These are phyloP conservation scores for Annona squamosa DNA, from an alignment of 164 flowering plant species.

Conservation along the genomic window DNA sequence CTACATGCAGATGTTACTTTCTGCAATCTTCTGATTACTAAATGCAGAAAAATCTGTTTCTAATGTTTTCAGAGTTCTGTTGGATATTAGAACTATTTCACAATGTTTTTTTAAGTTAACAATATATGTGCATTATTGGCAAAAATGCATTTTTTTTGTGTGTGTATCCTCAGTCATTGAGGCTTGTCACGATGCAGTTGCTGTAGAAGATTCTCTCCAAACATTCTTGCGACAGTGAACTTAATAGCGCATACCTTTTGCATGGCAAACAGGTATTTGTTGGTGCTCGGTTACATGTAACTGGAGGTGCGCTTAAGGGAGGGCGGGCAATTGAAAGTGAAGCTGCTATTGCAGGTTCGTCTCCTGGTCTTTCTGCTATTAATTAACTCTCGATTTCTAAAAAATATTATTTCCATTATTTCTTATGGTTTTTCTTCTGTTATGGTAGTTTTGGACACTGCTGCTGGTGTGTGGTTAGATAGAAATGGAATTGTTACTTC, in stretches of 20 bases:
- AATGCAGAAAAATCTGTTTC: too few relatives aligned
- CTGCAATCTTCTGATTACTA: too few relatives aligned
- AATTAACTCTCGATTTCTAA: not conserved
- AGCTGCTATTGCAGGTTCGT: conserved; percentile 77
- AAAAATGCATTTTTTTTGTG: too few relatives aligned
- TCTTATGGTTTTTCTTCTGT: conserved; percentile 1
- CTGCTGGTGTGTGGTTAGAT: conserved; percentile 98
- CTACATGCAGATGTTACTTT: too few relatives aligned
- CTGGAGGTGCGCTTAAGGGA: conserved; percentile 84
- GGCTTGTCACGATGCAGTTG: too few relatives aligned
- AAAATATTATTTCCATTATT: not conserved
- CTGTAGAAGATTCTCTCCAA: too few relatives aligned
- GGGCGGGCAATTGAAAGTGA: conserved; percentile 88
- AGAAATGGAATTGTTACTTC: conserved; percentile 83
- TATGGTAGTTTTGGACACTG: conserved; percentile 82
- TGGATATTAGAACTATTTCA: too few relatives aligned
- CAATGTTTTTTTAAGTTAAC: too few relatives aligned
- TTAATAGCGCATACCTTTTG: conserved; percentile 4
- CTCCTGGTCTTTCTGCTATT: conserved; percentile 6
- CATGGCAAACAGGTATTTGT: conserved; percentile 71
- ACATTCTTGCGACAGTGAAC: not conserved
- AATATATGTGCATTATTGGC: too few relatives aligned
- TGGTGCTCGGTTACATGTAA: conserved; percentile 92
- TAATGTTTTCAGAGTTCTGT: too few relatives aligned
- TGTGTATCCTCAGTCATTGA: too few relatives aligned